Base-by-base conservation (phyloP, 768 basidiomycete genomes). In the Phaeotremella skinneri region DNA sequence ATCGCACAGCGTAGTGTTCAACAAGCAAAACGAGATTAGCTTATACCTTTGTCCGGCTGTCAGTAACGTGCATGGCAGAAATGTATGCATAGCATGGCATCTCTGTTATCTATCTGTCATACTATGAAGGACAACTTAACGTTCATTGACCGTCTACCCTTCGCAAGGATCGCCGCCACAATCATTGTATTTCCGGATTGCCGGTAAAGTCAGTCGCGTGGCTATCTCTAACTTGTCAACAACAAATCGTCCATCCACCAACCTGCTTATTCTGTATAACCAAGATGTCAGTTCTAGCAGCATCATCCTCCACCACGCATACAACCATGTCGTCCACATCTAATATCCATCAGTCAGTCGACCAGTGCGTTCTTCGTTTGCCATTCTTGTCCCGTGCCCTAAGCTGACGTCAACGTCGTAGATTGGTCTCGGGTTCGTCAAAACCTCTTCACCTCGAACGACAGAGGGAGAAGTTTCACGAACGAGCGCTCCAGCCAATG, bases 381-480 rank as follows among this genome's bases (percentile, higher is more conserved):
- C 16, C 41, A 29, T 48, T 50, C 49, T 27, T 6, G 26, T 16
- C 9, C 49, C 20, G 7, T 29, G 26, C 37, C n/a, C 37, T 41
- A 11, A 11, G 25, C 16, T 16, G 49, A 9, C 32, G 29, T 45
- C 20, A 11, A 14, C 16, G 23, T 21, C 17, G 11, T 49, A 52
- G 30, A 37, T 52, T 70, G 21, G 32, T 56, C 16, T 27, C 53
- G 14, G 3, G 29, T n/a, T 53, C 61, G n/a, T 4, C 53, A 9
- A 26, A 62, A 31, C 59, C 61, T 9, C 48, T 69, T 37, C 31
- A 69, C 41, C 59, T 74, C 30, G 49, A 64, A 13, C 21, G 49
- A 23, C 62, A 69, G 42, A 63, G 64, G 16, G 69, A 69, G 26
- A 30, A 48, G 37, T 74, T 74, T 56, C 65, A 66, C 14, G 68